phyloP scores from a whole-genome alignment of 2,329 filamentous ascomycete genomes.

The Penicillium olsonii region DNA sequence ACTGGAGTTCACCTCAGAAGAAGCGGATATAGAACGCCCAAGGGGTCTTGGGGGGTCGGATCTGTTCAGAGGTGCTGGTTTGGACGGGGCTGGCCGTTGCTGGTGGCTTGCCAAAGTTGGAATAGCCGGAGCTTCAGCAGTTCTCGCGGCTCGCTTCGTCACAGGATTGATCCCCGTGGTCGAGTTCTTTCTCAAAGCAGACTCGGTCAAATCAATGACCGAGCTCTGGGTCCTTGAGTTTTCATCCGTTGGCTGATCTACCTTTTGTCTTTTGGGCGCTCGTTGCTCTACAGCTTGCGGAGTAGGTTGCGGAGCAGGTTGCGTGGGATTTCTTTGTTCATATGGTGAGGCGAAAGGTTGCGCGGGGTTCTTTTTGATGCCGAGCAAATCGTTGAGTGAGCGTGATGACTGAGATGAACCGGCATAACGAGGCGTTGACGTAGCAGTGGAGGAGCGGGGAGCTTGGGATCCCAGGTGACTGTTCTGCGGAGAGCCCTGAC shows the following conservation, averaged over 20 bases:
- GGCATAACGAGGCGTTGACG: not conserved
- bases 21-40: not conserved
- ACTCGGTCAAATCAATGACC: constrained; percentile 27
- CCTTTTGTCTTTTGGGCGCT: constrained; percentile 37
- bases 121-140: not conserved
- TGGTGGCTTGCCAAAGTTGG: not conserved
- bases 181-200: not conserved
- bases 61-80: not conserved
- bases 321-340: constrained; percentile 45
- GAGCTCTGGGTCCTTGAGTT: constrained; percentile 10
- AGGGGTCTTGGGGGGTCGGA: not conserved
- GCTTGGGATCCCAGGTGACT: constrained; percentile 43
- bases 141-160: not conserved
- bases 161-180: not conserved
- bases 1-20: not conserved
- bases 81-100: not conserved
- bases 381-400: constrained; percentile 65
- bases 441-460: constrained; percentile 36
- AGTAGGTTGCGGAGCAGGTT: constrained; percentile 11
- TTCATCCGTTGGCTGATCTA: constrained; percentile 16
- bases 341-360: constrained; percentile 70
- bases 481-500: constrained; percentile 30
- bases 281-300: constrained; percentile 24
- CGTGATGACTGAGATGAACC: constrained; percentile 50
- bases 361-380: constrained; percentile 63